Evolutionary conservation across 345 rosid genomes (phyloP).

Genomic region (Murraya paniculata): DNA sequence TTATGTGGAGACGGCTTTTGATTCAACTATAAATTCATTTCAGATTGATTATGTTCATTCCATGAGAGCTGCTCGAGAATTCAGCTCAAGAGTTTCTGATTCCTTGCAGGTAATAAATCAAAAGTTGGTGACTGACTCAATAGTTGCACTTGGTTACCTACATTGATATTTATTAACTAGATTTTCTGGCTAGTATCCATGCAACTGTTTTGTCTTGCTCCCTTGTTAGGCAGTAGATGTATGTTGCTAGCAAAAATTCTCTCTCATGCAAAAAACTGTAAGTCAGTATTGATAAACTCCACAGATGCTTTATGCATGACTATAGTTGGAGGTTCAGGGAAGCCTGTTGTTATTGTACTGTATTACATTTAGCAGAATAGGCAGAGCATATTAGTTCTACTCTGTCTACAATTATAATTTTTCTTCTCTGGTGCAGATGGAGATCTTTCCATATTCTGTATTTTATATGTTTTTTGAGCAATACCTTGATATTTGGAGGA

Average conservation of each 20-base stretch:
- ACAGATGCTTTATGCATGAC: background rate
- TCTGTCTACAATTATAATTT: background rate
- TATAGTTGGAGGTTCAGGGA: constrained; percentile 4
- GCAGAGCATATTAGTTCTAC: constrained; percentile 1
- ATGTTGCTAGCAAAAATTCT: background rate
- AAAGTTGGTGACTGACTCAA: background rate
- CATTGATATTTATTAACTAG: background rate
- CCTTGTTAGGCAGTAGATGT: background rate
- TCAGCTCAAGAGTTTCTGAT: constrained; percentile 67
- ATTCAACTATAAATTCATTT: constrained; percentile 12
- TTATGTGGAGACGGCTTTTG: background rate
- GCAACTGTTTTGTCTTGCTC: background rate
- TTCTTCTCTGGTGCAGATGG: constrained; percentile 61
- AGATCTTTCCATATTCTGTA: constrained; percentile 94
- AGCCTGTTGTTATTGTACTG: background rate
- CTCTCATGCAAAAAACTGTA: background rate
- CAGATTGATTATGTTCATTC: constrained; percentile 90
- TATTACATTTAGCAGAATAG: background rate
- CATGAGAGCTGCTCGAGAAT: constrained; percentile 86
- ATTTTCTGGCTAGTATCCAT: background rate
- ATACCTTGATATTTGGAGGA: constrained; percentile 96
- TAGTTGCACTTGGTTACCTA: background rate
- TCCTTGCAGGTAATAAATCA: constrained; percentile 65
- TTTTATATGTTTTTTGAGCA: constrained; percentile 99
- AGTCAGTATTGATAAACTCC: background rate